These are phyloP conservation scores for Lunasporangiospora selenospora DNA, from an alignment of 192 early-diverging fungal genomes.

Conservation along the genomic window DNA sequence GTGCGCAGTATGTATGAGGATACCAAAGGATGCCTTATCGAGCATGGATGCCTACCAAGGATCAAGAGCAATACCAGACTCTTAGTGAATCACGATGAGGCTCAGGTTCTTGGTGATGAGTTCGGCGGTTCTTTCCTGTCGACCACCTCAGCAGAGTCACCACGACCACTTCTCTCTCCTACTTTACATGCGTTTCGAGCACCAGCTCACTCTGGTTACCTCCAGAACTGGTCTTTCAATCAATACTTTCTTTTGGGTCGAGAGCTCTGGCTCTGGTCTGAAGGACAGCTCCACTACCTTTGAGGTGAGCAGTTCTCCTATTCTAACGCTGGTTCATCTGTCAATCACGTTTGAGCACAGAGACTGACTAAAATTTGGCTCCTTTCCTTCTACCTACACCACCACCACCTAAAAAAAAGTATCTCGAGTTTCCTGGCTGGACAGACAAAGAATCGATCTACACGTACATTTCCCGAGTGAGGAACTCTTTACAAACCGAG, in stretches of 20 bases:
- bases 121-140: conserved; percentile 19
- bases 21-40: conserved; percentile 1
- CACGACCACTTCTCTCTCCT: neutral
- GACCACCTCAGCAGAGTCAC: conserved; percentile 10
- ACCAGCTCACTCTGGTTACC: conserved; percentile 13
- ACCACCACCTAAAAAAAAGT: too few relatives aligned
- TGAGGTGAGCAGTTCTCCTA: conserved; percentile 1
- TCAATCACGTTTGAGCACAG: neutral
- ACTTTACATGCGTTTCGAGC: conserved; percentile 14
- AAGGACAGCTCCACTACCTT: conserved; percentile 19
- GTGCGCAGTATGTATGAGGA: neutral
- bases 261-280: conserved; percentile 32
- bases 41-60: conserved; percentile 15
- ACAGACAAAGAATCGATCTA: conserved; percentile 3
- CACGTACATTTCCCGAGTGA: too few relatives aligned
- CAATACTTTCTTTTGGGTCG: conserved; percentile 20
- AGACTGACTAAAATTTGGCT: neutral
- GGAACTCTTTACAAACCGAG: neutral
- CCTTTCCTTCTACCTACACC: neutral
- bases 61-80: conserved; percentile 9
- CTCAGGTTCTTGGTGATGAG: conserved; percentile 28
- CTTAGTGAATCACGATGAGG: conserved; percentile 18
- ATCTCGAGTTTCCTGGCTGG: conserved; percentile 3
- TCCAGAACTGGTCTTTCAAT: conserved; percentile 5
- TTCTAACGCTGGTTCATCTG: neutral